Percentiles rank a stretch among this genome's conserved stretches.
Conservation (phyloP, 1,139 yeast genomes). For the Insectozyma bohioensis region DNA sequence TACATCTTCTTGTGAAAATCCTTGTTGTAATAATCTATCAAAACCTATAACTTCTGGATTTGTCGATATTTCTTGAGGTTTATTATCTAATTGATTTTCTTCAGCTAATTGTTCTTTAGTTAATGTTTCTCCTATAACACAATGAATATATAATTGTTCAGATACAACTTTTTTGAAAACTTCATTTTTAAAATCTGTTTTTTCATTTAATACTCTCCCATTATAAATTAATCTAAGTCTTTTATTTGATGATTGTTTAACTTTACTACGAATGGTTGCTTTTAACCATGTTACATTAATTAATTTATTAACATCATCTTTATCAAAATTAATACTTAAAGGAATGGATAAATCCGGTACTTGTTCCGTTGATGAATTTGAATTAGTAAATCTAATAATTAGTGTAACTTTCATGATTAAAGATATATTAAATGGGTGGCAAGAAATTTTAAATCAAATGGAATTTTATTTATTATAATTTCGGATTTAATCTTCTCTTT, state of each 20-base stretch:
- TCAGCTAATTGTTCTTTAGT: constrained; percentile 56
- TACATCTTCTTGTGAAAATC: constrained; percentile 78
- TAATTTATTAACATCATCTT: constrained; percentile 32
- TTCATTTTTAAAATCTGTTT: constrained; percentile 55
- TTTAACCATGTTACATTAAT: constrained; percentile 30
- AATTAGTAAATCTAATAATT: constrained; percentile 34
- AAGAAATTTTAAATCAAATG: no score
- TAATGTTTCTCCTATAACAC: constrained; percentile 75
- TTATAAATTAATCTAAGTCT: constrained; percentile 71
- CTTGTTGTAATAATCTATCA: constrained; percentile 79
- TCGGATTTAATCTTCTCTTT: no score
- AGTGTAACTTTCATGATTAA: constrained; percentile 20
- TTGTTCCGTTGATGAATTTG: constrained; percentile 22
- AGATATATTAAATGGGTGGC: no score
- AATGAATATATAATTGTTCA: constrained; percentile 61
- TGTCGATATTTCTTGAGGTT: constrained; percentile 50
- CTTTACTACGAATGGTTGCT: constrained; percentile 27
- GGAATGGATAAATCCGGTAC: constrained; percentile 33
- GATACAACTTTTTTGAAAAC: constrained; percentile 27
- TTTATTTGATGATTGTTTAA: constrained; percentile 32
- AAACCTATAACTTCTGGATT: constrained; percentile 80
- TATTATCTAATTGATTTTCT: constrained; percentile 61
- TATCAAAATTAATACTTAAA: constrained; percentile 26
- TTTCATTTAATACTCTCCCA: constrained; percentile 68
- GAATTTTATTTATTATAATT: no score